Base-by-base conservation (phyloP, 352 stramenopile genomes). In the Hyaloperonospora brassicae region DNA sequence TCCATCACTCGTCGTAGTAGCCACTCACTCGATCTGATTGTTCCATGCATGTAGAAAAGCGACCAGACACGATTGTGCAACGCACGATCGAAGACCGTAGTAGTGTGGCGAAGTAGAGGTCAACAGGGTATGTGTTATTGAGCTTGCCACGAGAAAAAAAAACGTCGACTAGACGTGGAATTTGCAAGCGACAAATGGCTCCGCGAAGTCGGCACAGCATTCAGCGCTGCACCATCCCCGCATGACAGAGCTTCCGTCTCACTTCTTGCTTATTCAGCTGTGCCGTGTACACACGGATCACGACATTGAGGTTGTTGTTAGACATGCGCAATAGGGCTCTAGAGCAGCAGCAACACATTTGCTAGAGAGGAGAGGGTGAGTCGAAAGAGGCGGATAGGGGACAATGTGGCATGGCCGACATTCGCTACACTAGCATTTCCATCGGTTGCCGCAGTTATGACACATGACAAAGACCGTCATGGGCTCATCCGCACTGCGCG, bases 381-480 rank as follows among this genome's bases (percentile, higher is more conserved):
- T 50, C 24, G 25, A 40, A 46, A 36, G 52, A 45, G 49, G 27
- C 27, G 27, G 27, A 31, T 31, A 31, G 3, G 23, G 48, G 41
- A 44, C 14, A 50, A 11, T 30, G 40, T 43, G 44, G 51, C 36
- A 59, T 42, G 47, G 36, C 40, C 38, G 47, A 60, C 46, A 57
- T 62, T 69, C 57, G 52, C 64, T 61, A 66, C 63, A 61, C 70
- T 88, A 93, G 76, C 82, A 93, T 74, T 93, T 95, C 92, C 92
- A 98, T 73, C 93, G 79, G 55, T 98, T 98, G 55, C 91, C 93
- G 68, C 95, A 98, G 68, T 98, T 97, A 79, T 97, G 75, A 73
- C 95, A 98, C 55, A 97, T 78, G 39, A 98, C 89, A 73, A 98
- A 98, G 11, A 98, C 92, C 17, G 94, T 98, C 95, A 98, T 98